phyloP scores from a whole-genome alignment of 306 rosid genomes.

The Spatholobus suberectus region DNA sequence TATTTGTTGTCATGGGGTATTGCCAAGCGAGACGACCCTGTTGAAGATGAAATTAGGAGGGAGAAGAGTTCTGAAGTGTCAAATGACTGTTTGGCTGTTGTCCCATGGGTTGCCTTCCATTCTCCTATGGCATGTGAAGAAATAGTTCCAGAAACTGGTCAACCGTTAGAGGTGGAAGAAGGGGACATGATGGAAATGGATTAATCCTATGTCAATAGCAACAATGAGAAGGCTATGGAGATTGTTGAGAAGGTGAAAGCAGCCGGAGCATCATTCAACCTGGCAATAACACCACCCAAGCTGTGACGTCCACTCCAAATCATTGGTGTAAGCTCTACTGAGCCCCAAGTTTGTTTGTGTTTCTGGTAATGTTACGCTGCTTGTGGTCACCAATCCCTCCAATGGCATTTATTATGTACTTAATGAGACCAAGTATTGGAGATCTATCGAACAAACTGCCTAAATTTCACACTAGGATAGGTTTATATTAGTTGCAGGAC shows the following conservation, averaged over 20 bases:
- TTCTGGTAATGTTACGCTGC: constrained; percentile 8
- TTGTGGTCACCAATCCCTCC: neutral
- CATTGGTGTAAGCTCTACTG: constrained; percentile 30
- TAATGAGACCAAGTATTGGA: neutral
- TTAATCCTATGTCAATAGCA: neutral
- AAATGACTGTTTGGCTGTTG: constrained; percentile 46
- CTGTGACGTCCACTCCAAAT: constrained; percentile 29
- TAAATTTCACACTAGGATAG: neutral
- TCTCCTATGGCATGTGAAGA: constrained; percentile 26
- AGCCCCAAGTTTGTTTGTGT: neutral
- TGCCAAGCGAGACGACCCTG: constrained; percentile 20
- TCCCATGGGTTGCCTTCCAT: constrained; percentile 54
- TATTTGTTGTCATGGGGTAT: constrained; percentile 29
- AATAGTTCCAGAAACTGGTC: constrained; percentile 22
- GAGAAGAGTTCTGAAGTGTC: constrained; percentile 37
- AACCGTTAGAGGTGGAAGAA: constrained; percentile 40
- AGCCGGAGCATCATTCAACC: constrained; percentile 25
- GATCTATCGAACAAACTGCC: neutral
- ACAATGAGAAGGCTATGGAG: neutral
- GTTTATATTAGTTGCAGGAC: constrained; percentile 5
- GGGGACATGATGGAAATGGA: constrained; percentile 60
- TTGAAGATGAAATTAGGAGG: constrained; percentile 35
- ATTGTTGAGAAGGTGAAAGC: constrained; percentile 28
- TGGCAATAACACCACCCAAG: constrained; percentile 45
- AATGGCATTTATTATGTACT: constrained; percentile 14